Evolutionary conservation across 176 grass and related monocot species (phyloP).

Genomic region (Eragrostis curvula): DNA sequence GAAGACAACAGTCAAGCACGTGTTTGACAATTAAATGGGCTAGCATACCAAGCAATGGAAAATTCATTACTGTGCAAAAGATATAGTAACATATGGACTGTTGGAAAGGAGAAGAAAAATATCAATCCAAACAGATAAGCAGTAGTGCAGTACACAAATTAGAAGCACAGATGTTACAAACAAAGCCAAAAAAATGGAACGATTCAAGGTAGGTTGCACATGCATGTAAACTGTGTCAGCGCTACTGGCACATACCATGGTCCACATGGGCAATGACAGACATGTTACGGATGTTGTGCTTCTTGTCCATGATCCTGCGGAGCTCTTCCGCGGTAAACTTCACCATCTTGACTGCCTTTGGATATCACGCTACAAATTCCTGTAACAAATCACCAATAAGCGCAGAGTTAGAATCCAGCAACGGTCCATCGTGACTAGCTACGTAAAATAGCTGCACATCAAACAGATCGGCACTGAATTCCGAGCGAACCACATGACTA

Average conservation of each 20-base stretch:
- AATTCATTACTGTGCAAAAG: background rate
- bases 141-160: background rate
- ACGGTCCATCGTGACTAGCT: background rate
- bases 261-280: conserved; percentile 94
- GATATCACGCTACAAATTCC: conserved; percentile 22
- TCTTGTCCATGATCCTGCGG: conserved; percentile 84
- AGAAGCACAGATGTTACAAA: background rate
- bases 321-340: conserved; percentile 96
- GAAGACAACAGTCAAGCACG: background rate
- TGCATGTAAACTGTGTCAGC: no score
- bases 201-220: background rate
- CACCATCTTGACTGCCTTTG: conserved; percentile 75
- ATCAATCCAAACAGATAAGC: background rate
- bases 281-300: conserved; percentile 92
- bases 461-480: no score
- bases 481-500: no score
- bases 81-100: background rate
- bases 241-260: conserved; percentile 54
- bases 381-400: background rate
- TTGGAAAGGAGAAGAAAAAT: no score
- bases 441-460: background rate
- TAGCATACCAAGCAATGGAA: background rate
- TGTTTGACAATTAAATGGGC: background rate
- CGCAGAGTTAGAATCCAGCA: background rate
- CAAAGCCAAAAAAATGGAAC: background rate